These are phyloP conservation scores for Papilionanthe hybrid DNA, from an alignment of 116 monocot species.

Conservation along the genomic window DNA sequence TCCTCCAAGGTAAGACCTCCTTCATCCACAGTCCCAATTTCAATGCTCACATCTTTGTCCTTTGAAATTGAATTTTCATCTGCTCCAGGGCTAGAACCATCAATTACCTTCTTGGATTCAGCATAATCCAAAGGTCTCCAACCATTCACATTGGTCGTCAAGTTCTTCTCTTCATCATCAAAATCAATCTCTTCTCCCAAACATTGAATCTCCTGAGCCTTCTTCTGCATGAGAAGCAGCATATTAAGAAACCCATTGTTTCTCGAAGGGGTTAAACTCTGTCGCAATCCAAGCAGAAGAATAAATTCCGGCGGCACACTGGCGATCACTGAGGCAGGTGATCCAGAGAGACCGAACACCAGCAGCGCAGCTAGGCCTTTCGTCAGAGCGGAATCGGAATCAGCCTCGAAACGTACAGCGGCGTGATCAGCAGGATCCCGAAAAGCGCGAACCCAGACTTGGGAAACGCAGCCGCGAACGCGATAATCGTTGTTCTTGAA, in stretches of 20 bases:
- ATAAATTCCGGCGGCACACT: constrained; percentile 58
- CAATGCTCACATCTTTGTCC: background rate
- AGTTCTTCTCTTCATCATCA: background rate
- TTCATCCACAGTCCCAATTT: background rate
- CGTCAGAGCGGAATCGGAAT: constrained; percentile 76
- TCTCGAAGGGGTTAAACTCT: constrained; percentile 76
- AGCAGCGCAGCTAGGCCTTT: constrained; percentile 78
- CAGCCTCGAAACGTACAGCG: constrained; percentile 67
- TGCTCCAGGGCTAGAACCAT: background rate
- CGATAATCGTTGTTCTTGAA: constrained; percentile 64
- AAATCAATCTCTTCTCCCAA: background rate
- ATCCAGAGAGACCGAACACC: constrained; percentile 63
- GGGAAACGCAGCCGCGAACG: constrained; percentile 87
- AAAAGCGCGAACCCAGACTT: constrained; percentile 90
- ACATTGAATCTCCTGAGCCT: constrained; percentile 38
- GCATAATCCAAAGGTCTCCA: constrained; percentile 4
- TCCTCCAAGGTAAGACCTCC: background rate
- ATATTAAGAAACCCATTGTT: constrained; percentile 93
- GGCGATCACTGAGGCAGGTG: constrained; percentile 27
- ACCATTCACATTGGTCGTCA: constrained; percentile 2
- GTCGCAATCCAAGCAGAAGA: constrained; percentile 57
- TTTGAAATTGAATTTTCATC: background rate
- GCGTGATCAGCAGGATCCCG: constrained; percentile 36
- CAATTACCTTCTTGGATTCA: background rate
- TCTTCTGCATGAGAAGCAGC: constrained; percentile 78